Conservation (phyloP, 495 filamentous ascomycete species). For the Penicillium pulvis region DNA sequence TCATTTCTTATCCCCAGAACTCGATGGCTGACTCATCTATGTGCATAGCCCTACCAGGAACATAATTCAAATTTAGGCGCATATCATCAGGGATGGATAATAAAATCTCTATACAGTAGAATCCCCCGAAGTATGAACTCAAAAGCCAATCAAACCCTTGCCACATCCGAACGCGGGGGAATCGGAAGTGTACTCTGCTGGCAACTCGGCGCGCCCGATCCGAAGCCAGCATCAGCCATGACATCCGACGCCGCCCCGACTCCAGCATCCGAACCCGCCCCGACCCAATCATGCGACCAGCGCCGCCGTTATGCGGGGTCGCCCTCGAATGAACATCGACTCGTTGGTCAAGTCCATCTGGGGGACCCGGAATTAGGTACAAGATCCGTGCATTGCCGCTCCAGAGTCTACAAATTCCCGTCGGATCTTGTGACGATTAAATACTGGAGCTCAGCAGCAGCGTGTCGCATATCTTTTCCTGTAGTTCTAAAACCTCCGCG, state of each 20-base stretch:
- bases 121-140: not conserved
- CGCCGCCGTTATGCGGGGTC: conserved; percentile 23
- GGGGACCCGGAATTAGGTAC: conserved; percentile 8
- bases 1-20: too few species aligned
- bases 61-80: too few species aligned
- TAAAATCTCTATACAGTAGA: too few species aligned
- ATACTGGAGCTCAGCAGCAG: conserved; percentile 1
- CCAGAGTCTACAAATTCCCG: conserved; percentile 3
- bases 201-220: conserved; percentile 13
- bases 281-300: conserved; percentile 23
- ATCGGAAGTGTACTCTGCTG: conserved; percentile 20
- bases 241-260: conserved; percentile 15
- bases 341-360: conserved; percentile 22
- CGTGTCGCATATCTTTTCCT: conserved; percentile 1
- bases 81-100: too few species aligned
- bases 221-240: conserved; percentile 9
- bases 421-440: conserved; percentile 7
- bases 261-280: conserved; percentile 17
- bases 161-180: conserved; percentile 20
- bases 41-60: too few species aligned
- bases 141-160: not conserved
- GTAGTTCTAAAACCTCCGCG: not conserved
- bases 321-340: conserved; percentile 26
- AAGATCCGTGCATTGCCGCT: conserved; percentile 6
- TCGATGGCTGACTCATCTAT: too few species aligned